These are phyloP conservation scores for Diophrys appendiculata DNA, from an alignment of 73 alveolate species.

Conservation along the genomic window DNA sequence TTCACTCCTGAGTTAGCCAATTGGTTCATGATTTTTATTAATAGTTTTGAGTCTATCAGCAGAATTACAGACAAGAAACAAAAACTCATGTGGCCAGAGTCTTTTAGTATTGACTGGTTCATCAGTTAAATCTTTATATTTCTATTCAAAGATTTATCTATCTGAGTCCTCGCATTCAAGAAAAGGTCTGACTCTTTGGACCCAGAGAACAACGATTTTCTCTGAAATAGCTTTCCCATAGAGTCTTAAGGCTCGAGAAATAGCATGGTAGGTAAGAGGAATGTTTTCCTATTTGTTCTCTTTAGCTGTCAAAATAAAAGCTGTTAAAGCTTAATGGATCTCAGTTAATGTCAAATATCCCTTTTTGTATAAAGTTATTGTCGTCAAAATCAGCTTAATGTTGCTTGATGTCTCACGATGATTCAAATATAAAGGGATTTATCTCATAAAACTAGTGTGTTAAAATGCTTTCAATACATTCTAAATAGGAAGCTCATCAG, in stretches of 20 bases:
- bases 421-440: not conserved
- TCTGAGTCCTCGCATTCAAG: not conserved
- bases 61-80: slow-evolving; percentile 6
- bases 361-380: not conserved
- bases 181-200: not conserved
- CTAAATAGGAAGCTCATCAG: not conserved
- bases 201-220: not conserved
- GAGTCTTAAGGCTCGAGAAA: not conserved
- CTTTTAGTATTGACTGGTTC: not conserved
- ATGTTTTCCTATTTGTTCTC: not conserved
- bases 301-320: not conserved
- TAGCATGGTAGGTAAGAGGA: not conserved
- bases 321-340: not conserved
- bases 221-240: not conserved
- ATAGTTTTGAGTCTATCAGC: slow-evolving; percentile 22
- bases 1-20: slow-evolving; percentile 7
- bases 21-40: slow-evolving; percentile 20
- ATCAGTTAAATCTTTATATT: not conserved
- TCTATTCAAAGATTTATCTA: not conserved
- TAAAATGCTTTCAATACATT: not conserved
- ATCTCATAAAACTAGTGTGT: not conserved
- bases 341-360: not conserved
- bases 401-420: not conserved
- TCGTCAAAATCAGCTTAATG: not conserved
- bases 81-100: not conserved